Evolutionary conservation across 2,329 filamentous ascomycete species (phyloP).

Genomic region (Penicillium sp.): DNA sequence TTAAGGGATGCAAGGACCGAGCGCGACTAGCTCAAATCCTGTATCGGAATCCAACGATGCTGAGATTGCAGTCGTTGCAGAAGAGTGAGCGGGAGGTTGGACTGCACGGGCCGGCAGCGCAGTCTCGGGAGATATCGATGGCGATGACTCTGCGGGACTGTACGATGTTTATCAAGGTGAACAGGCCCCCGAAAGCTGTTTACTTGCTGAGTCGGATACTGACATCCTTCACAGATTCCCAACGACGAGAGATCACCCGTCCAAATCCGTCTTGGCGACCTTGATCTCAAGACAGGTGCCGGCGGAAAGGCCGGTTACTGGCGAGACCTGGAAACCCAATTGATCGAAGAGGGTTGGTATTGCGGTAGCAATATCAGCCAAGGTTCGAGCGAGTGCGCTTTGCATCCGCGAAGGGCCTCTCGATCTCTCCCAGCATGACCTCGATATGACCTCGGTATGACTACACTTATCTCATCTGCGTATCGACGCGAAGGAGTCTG

Average conservation of each 20-base stretch:
- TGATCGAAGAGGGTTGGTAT: conserved; percentile 70
- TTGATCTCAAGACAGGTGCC: conserved; percentile 69
- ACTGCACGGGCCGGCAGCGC: conserved; percentile 34
- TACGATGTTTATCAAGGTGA: conserved; percentile 66
- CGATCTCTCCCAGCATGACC: background rate
- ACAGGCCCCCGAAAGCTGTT: no score
- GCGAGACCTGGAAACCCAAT: conserved; percentile 58
- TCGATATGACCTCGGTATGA: background rate
- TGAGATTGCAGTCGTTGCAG: conserved; percentile 36
- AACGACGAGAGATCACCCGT: conserved; percentile 30
- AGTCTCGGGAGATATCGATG: conserved; percentile 53
- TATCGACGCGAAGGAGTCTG: background rate
- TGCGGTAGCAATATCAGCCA: conserved; percentile 37
- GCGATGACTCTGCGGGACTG: conserved; percentile 82
- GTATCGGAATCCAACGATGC: conserved; percentile 34
- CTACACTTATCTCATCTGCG: background rate
- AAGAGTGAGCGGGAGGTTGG: conserved; percentile 35
- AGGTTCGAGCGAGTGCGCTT: conserved; percentile 32
- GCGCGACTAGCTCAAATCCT: conserved; percentile 33
- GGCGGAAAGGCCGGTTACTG: conserved; percentile 66
- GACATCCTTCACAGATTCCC: conserved; percentile 30
- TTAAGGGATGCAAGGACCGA: conserved; percentile 40
- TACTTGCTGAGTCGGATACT: background rate
- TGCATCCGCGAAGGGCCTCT: conserved; percentile 21
- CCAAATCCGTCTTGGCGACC: conserved; percentile 62